These are phyloP conservation scores for Hanseniaspora occidentalis DNA, from an alignment of 805 yeast genomes.

Conservation along the genomic window DNA sequence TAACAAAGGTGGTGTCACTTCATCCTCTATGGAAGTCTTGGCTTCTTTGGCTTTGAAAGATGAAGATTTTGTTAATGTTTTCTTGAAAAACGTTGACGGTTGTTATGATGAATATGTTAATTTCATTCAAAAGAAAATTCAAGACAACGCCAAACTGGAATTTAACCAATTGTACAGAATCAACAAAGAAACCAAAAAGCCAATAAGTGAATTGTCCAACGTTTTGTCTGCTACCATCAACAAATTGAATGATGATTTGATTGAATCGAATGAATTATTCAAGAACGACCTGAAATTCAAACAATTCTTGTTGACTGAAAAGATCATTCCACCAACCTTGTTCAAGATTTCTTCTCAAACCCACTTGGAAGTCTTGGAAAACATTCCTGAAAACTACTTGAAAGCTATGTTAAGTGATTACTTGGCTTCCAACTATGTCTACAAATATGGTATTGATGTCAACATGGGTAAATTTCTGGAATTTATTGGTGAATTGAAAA, in stretches of 20 bases:
- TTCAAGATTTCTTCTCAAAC: slow-evolving; percentile 54
- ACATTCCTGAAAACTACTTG: slow-evolving; percentile 82
- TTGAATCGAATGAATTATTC: slow-evolving; percentile 75
- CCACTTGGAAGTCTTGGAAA: slow-evolving; percentile 37
- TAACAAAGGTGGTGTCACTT: slow-evolving; percentile 97
- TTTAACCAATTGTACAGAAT: slow-evolving; percentile 81
- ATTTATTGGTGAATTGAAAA: slow-evolving; percentile 48
- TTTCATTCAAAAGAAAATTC: slow-evolving; percentile 67
- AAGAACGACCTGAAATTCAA: slow-evolving; percentile 65
- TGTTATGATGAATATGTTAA: slow-evolving; percentile 67
- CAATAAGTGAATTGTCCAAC: slow-evolving; percentile 64
- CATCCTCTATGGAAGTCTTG: slow-evolving; percentile 87
- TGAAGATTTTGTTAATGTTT: slow-evolving; percentile 60
- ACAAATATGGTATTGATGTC: slow-evolving; percentile 66
- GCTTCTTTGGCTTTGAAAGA: slow-evolving; percentile 91
- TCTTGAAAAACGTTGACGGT: slow-evolving; percentile 43
- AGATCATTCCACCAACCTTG: slow-evolving; percentile 68
- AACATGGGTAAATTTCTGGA: slow-evolving; percentile 71
- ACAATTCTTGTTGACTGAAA: slow-evolving; percentile 51
- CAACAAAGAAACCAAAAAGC: slow-evolving; percentile 47
- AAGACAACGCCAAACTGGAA: slow-evolving; percentile 69
- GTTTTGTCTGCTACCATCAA: slow-evolving; percentile 73
- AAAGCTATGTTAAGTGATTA: slow-evolving; percentile 81
- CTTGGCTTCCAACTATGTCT: slow-evolving; percentile 75
- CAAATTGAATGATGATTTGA: slow-evolving; percentile 73